Percentiles rank a stretch among this genome's conserved stretches.
Conservation (phyloP, 129 eudicot species). For the Erigeron canadensis region DNA sequence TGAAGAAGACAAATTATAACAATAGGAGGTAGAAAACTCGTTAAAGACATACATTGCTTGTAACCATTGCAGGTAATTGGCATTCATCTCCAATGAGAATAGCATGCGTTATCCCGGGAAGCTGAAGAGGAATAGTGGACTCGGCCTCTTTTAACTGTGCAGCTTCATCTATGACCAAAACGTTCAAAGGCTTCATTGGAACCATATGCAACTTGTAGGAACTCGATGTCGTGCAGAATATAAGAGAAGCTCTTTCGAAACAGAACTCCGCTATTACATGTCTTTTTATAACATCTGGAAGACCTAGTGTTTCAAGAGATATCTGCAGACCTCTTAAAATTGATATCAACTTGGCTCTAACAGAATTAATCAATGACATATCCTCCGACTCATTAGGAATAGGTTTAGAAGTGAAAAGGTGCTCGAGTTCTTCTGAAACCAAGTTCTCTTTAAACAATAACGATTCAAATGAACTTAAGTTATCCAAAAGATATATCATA, state of each 20-base stretch:
- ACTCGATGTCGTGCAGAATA: not conserved
- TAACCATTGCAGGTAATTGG: not conserved
- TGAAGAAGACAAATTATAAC: not conserved
- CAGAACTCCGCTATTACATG: not conserved
- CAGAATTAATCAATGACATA: not conserved
- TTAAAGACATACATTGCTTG: not conserved
- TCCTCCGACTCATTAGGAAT: not conserved
- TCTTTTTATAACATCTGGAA: not conserved
- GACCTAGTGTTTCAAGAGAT: not conserved
- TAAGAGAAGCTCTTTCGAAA: not conserved
- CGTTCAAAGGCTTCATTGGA: not conserved
- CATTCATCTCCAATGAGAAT: constrained; percentile 1
- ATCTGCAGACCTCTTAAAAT: not conserved
- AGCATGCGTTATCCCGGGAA: not conserved
- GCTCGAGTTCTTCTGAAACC: constrained; percentile 6
- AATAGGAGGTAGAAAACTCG: not conserved
- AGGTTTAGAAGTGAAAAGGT: not conserved
- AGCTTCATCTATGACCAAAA: not conserved
- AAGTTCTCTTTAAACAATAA: not conserved
- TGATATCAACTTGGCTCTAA: not conserved
- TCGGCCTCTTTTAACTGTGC: not conserved
- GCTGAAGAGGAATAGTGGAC: not conserved
- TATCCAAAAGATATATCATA: not conserved
- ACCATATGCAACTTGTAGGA: not conserved
- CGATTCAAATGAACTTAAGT: not conserved